Conservation (phyloP, 768 basidiomycete species). For the Pleurotus ostreatus region DNA sequence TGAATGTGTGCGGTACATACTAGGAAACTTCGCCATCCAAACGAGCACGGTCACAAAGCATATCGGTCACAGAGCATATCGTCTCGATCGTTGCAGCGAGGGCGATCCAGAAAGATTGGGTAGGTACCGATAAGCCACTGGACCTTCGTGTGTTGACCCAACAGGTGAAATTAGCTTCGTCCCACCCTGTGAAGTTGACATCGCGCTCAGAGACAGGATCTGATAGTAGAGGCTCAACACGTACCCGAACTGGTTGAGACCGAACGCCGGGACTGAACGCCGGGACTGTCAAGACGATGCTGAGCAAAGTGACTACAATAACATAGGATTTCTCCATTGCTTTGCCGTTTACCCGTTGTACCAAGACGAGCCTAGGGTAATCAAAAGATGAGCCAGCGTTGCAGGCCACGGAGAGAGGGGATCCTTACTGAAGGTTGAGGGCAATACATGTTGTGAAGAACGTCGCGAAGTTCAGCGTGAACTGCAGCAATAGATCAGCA, state of each 20-base stretch:
- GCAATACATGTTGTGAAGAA: slow-evolving; percentile 22
- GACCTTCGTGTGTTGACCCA: slow-evolving; percentile 18
- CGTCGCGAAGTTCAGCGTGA: slow-evolving; percentile 17
- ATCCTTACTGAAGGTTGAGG: slow-evolving; percentile 20
- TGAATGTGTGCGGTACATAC: too few species aligned
- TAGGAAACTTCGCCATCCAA: too few species aligned
- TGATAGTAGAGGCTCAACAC: neutral
- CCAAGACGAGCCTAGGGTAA: slow-evolving; percentile 18
- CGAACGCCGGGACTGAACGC: slow-evolving; percentile 15
- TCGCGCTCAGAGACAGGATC: neutral
- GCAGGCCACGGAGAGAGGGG: neutral
- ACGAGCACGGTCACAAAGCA: too few species aligned
- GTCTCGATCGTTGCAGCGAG: slow-evolving; percentile 17
- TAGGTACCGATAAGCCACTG: slow-evolving; percentile 22
- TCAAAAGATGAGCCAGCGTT: neutral
- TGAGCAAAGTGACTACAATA: slow-evolving; percentile 13
- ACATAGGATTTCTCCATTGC: slow-evolving; percentile 24
- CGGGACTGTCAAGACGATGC: slow-evolving; percentile 8
- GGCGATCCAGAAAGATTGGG: slow-evolving; percentile 21
- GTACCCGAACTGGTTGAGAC: slow-evolving; percentile 20
- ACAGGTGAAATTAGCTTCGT: slow-evolving; percentile 14
- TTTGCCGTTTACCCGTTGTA: slow-evolving; percentile 20
- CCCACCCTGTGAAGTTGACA: slow-evolving; percentile 10
- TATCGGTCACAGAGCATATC: slow-evolving; percentile 9
- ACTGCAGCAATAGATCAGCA: slow-evolving; percentile 1